Evolutionary conservation across 2,329 filamentous ascomycete species (phyloP), one percentile per base, ranked within the genome.

Genomic region (Acrodontium crateriforme): DNA sequence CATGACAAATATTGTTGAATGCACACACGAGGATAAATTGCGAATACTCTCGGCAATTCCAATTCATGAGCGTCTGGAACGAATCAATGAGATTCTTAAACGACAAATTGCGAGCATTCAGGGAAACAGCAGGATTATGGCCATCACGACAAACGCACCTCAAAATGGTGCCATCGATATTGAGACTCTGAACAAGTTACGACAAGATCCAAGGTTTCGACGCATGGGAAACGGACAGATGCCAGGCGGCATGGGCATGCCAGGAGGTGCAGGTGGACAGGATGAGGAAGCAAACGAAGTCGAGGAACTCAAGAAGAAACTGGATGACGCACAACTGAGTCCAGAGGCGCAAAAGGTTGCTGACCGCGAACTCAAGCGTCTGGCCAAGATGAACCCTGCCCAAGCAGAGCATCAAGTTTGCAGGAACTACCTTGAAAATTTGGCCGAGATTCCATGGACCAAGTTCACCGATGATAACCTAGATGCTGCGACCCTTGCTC

Each of bases 401-500:
- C 89, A 95, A 50, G 87, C 91, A 19, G 89, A 98, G 49, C 94
- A 94, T 49, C 82, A 89, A 37, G 87, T 98, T 9, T 83, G 80
- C 40, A 67, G 87, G 39, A 92, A 84, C 27, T 98, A 94, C 58
- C 66, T 98, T 9, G 89, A 98, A 56, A 95, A 84, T 9, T 60
- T 98, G 32, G 71, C 83, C 0, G 89, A 98, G 50, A 89, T 98
- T 27, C 89, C 89, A 0, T 98, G 89, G 89, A 72, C 77, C 2
- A 74, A 74, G 39, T 64, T 71, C 28, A 95, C 87, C 0, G 76
- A 89, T 36, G 87, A 95, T 47, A 74, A 83, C 17, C 69, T 98
- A 3, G 83, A 85, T 6, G 69, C 72, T 0, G 77, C 83, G 7
- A 94, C 85, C 0, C 54, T 95, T 31, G 65, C 69, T 33, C 70